Base-by-base conservation (phyloP, 345 rosid genomes). In the Rubroshorea leprosula region DNA sequence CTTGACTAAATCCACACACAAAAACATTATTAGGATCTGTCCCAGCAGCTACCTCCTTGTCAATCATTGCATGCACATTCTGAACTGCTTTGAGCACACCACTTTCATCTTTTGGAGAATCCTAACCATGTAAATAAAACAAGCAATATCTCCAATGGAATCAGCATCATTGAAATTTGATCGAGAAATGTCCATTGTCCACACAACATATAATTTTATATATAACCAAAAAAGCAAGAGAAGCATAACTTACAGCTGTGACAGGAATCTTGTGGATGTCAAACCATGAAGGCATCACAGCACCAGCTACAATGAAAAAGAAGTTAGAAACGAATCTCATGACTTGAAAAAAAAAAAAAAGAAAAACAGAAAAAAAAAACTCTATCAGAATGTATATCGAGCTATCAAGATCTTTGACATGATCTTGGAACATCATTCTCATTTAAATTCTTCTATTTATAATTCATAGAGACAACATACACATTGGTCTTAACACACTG, bases 281-380 rank as follows among this genome's bases (percentile, higher is more conserved):
- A 67, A 91, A 91, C 98, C 98, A 91, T 29, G 96, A 87, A 54
- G 96, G 94, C 94, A 91, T 91, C 64, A 83, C 80, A 68, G 76
- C 66, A 74, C 92, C 94, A 78, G 80, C 98, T 91, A 64, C 66
- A 72, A 74, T 19, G 64, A 71, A 49, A 60, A 65, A 22, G 59
- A 75, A 39, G 57, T 46, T 52, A 59, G 45, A 25, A 47, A 11
- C 29, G 21, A 9, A 23, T 49, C 50, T 46, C 44, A 23, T 29
- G 6, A 55, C 62, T 17, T 51, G 14, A 11, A 29, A 26, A 39
- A 54, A n/a, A n/a, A n/a, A n/a, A n/a, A n/a, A n/a, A n/a, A n/a
- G n/a, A n/a, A n/a, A n/a, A n/a, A n/a, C n/a, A n/a, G n/a, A n/a
- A n/a, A n/a, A n/a, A n/a, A n/a, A n/a, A n/a, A n/a, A n/a, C n/a